phyloP scores from a whole-genome alignment of 805 yeast species.

The Ogataea chonburiensis region DNA sequence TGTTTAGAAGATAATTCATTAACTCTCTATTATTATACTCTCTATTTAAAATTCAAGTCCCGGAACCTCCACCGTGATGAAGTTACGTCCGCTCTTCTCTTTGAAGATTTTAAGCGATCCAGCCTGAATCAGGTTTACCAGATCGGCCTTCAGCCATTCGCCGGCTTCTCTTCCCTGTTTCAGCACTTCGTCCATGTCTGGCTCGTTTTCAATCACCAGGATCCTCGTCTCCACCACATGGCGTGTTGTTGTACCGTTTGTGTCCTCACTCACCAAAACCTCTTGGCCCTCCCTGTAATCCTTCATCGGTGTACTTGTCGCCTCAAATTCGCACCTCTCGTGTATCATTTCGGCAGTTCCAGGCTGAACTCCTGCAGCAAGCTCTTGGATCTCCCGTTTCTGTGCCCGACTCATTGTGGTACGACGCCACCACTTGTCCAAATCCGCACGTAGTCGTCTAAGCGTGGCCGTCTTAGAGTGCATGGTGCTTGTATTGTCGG shows the following conservation, averaged over 20 bases:
- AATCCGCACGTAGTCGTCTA: conserved; percentile 14
- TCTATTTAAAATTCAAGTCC: conserved; percentile 9
- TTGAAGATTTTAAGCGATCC: conserved; percentile 21
- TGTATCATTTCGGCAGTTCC: conserved; percentile 13
- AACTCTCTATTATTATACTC: neutral
- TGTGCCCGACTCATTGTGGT: conserved; percentile 8
- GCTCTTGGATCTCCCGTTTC: conserved; percentile 5
- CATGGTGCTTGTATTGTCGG: conserved; percentile 7
- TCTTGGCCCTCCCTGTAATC: conserved; percentile 11
- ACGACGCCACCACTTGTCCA: conserved; percentile 21
- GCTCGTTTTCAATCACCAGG: conserved; percentile 25
- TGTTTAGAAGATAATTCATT: conserved; percentile 5
- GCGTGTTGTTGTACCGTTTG: conserved; percentile 5
- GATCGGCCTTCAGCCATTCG: conserved; percentile 20
- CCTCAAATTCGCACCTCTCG: conserved; percentile 15
- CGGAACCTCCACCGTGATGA: conserved; percentile 24
- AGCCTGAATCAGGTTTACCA: conserved; percentile 19
- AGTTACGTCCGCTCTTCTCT: conserved; percentile 19
- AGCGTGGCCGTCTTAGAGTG: conserved; percentile 14
- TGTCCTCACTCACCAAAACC: conserved; percentile 11
- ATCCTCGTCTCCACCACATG: conserved; percentile 20
- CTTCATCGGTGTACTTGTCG: conserved; percentile 17
- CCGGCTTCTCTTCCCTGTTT: conserved; percentile 19
- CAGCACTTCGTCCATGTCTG: conserved; percentile 17
- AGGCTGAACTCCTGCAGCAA: conserved; percentile 9